Conservation (phyloP, 495 filamentous ascomycete genomes). For the Penicillium canescens region DNA sequence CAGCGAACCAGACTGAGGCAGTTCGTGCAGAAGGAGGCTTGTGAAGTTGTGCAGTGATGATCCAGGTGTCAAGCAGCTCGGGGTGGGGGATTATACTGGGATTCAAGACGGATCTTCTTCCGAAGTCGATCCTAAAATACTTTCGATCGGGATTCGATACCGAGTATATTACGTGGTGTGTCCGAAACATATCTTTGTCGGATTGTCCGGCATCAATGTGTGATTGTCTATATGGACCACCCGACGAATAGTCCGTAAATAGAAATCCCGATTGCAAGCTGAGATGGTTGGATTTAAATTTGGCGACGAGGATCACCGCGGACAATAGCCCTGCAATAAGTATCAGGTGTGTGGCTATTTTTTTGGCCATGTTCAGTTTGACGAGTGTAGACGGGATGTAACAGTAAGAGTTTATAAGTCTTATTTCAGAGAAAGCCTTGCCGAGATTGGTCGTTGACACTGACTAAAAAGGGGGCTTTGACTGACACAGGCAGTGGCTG, state of each 20-base stretch:
- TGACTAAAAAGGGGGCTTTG: not conserved
- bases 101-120: slow-evolving; percentile 36
- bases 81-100: slow-evolving; percentile 58
- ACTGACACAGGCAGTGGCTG: not conserved
- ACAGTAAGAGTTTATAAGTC: not conserved
- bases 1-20: slow-evolving; percentile 26
- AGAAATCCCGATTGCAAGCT: slow-evolving; percentile 2
- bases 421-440: not conserved
- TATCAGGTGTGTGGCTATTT: slow-evolving; percentile 1
- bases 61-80: slow-evolving; percentile 39
- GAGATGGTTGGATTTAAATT: slow-evolving; percentile 1
- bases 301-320: not conserved
- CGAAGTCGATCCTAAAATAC: slow-evolving; percentile 48
- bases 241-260: not conserved
- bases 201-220: not conserved
- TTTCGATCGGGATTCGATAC: slow-evolving; percentile 35
- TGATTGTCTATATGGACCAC: not conserved
- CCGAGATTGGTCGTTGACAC: slow-evolving; percentile 1
- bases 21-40: slow-evolving; percentile 1
- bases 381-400: slow-evolving; percentile 1
- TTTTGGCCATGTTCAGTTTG: slow-evolving; percentile 5
- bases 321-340: slow-evolving; percentile 7
- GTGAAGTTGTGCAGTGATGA: slow-evolving; percentile 45
- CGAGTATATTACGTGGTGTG: slow-evolving; percentile 40
- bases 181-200: slow-evolving; percentile 15